These are phyloP conservation scores for Globisporangium abappressorium DNA, from an alignment of 352 stramenopile genomes.

Conservation along the genomic window DNA sequence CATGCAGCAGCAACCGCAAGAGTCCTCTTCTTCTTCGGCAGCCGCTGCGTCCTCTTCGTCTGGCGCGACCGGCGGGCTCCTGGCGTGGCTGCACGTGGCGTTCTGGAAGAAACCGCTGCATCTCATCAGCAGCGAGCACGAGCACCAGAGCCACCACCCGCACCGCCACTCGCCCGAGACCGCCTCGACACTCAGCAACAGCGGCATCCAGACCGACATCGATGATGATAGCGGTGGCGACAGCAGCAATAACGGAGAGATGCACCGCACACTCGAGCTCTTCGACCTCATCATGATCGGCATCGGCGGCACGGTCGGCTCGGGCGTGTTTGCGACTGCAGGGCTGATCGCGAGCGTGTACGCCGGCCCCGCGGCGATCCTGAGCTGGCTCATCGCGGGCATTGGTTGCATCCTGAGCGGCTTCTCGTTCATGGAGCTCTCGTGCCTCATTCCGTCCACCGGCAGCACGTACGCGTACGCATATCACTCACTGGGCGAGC, in stretches of 20 bases:
- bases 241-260: slow-evolving; percentile 18
- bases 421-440: slow-evolving; percentile 91
- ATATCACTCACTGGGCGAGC: slow-evolving; percentile 91
- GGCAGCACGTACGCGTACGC: slow-evolving; percentile 94
- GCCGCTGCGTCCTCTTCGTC: background rate
- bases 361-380: slow-evolving; percentile 69
- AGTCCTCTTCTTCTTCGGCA: background rate
- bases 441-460: slow-evolving; percentile 80
- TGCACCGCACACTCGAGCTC: slow-evolving; percentile 71
- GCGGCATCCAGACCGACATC: slow-evolving; percentile 15
- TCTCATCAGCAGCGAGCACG: slow-evolving; percentile 27
- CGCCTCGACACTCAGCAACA: slow-evolving; percentile 13
- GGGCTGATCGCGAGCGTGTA: slow-evolving; percentile 66
- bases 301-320: slow-evolving; percentile 93
- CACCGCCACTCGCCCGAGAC: slow-evolving; percentile 16
- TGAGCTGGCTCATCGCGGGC: slow-evolving; percentile 86
- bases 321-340: slow-evolving; percentile 89
- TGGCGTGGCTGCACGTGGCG: slow-evolving; percentile 41
- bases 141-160: slow-evolving; percentile 1
- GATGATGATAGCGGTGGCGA: background rate
- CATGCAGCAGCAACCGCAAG: background rate
- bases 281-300: slow-evolving; percentile 93
- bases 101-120: slow-evolving; percentile 77
- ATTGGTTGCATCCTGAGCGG: slow-evolving; percentile 77
- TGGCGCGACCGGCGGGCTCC: background rate